Evolutionary conservation across 2,329 filamentous ascomycete genomes (phyloP).

Genomic region (Hymenoscyphus fraxineus): DNA sequence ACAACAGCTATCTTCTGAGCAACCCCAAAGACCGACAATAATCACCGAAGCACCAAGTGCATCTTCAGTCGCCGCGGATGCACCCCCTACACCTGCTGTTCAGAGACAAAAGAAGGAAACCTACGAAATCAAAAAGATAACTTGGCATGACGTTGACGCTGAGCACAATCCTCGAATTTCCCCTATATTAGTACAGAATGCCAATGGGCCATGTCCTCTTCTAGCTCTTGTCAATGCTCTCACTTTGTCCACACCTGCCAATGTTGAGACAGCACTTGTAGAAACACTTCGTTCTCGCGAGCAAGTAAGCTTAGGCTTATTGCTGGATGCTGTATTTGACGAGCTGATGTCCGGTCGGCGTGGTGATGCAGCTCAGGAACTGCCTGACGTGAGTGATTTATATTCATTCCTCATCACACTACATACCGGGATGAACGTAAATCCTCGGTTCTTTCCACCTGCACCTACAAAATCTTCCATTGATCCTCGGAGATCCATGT

Average conservation of each 20-base stretch:
- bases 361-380: constrained; percentile 53
- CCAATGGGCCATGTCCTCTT: constrained; percentile 90
- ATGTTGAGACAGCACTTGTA: constrained; percentile 65
- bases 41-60: constrained; percentile 16
- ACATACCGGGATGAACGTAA: constrained; percentile 97
- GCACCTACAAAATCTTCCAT: constrained; percentile 34
- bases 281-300: constrained; percentile 76
- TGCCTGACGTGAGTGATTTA: constrained; percentile 85
- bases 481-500: constrained; percentile 46
- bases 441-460: constrained; percentile 75
- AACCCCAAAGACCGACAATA: constrained; percentile 27
- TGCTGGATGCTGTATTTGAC: constrained; percentile 88
- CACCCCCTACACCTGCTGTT: constrained; percentile 10
- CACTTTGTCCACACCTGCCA: constrained; percentile 72
- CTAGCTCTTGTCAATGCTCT: constrained; percentile 91
- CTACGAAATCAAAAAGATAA: constrained; percentile 89
- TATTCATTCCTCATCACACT: constrained; percentile 84
- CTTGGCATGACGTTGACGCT: constrained; percentile 68
- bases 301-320: constrained; percentile 78
- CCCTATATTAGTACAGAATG: constrained; percentile 87
- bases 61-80: constrained; percentile 18
- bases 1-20: constrained; percentile 25
- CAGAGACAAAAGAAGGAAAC: constrained; percentile 54
- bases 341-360: constrained; percentile 80
- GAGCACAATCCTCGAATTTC: constrained; percentile 66